These are phyloP conservation scores for Russula compacta DNA, from an alignment of 768 basidiomycete species.

Conservation along the genomic window DNA sequence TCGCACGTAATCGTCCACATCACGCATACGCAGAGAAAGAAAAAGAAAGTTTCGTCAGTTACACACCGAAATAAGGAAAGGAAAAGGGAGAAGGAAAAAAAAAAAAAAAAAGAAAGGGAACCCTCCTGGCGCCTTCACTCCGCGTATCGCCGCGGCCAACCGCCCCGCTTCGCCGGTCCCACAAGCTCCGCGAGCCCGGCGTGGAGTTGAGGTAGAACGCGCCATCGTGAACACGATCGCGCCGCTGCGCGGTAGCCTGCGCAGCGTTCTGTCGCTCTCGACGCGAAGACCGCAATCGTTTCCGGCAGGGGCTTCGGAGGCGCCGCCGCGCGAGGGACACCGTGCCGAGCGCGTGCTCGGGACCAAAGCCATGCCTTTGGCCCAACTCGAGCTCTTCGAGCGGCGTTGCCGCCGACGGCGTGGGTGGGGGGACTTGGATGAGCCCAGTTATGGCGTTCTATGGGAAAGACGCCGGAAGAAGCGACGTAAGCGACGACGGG, in stretches of 20 bases:
- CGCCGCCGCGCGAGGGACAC: not conserved
- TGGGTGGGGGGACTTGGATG: conserved; percentile 33
- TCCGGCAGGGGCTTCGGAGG: conserved; percentile 24
- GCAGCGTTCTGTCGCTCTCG: conserved; percentile 59
- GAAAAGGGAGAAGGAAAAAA: too few relatives aligned
- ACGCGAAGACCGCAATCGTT: conserved; percentile 44
- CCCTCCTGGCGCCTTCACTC: conserved; percentile 45
- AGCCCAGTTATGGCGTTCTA: conserved; percentile 64
- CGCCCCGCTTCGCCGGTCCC: conserved; percentile 45
- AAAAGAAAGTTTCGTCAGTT: not conserved
- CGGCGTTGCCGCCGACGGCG: conserved; percentile 11
- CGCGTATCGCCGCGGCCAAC: conserved; percentile 47
- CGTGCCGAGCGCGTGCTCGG: conserved; percentile 36
- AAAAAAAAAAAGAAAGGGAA: not conserved
- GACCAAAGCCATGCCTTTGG: conserved; percentile 42
- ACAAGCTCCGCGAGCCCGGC: conserved; percentile 40
- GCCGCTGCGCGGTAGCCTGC: conserved; percentile 49
- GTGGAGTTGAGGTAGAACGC: conserved; percentile 54
- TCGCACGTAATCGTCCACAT: too few relatives aligned
- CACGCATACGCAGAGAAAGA: not conserved
- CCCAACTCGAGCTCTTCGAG: conserved; percentile 68
- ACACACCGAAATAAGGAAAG: conserved; percentile 32
- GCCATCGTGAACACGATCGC: conserved; percentile 56
- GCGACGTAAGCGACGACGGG: conserved; percentile 50
- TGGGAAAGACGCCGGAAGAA: conserved; percentile 63